phyloP scores from a whole-genome alignment of 1,139 yeast genomes.

The Taphrina pruni region DNA sequence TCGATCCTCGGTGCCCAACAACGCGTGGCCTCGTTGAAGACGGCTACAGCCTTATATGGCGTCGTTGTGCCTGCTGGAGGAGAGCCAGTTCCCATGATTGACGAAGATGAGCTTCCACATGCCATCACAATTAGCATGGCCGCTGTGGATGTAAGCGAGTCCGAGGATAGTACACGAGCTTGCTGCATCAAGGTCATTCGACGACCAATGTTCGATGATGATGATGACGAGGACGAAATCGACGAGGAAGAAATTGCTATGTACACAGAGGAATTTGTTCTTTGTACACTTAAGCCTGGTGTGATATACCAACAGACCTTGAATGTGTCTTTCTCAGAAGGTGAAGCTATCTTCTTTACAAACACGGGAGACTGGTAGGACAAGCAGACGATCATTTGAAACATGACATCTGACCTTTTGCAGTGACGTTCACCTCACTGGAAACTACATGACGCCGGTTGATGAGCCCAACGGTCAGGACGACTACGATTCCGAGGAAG shows the following conservation, averaged over 20 bases:
- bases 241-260: slow-evolving; percentile 57
- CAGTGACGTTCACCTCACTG: slow-evolving; percentile 78
- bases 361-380: slow-evolving; percentile 75
- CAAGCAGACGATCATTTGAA: neutral
- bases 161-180: slow-evolving; percentile 77
- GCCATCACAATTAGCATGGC: slow-evolving; percentile 93
- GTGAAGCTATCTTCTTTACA: slow-evolving; percentile 90
- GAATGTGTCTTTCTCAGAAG: slow-evolving; percentile 88
- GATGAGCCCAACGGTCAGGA: slow-evolving; percentile 47
- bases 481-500: slow-evolving; percentile 56
- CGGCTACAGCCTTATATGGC: slow-evolving; percentile 35
- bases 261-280: slow-evolving; percentile 60
- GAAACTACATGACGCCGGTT: slow-evolving; percentile 96
- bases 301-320: slow-evolving; percentile 79
- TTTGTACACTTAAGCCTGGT: slow-evolving; percentile 90
- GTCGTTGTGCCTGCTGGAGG: slow-evolving; percentile 39
- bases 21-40: slow-evolving; percentile 34
- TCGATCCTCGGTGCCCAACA: slow-evolving; percentile 38
- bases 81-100: slow-evolving; percentile 74
- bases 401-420: slow-evolving; percentile 53
- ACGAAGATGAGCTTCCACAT: slow-evolving; percentile 73
- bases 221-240: slow-evolving; percentile 52
- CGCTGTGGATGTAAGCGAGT: slow-evolving; percentile 86
- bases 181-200: slow-evolving; percentile 75
- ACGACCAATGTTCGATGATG: slow-evolving; percentile 58